phyloP scores from a whole-genome alignment of 139 green algal species.

The Chlamydomonas incerta region DNA sequence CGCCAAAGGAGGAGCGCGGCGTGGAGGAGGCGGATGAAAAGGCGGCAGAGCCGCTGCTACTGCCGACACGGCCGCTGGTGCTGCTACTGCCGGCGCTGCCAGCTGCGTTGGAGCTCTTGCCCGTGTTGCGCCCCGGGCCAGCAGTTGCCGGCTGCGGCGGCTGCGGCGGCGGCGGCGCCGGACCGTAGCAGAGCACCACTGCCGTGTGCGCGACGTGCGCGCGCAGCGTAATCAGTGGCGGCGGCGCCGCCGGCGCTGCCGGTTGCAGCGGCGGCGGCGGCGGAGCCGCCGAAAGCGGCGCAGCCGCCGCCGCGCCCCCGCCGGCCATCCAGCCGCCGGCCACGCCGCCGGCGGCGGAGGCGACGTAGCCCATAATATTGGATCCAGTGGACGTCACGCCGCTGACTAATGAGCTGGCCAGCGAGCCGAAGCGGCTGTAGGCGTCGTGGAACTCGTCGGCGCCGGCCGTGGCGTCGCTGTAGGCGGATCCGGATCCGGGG shows the following conservation, averaged over 20 bases:
- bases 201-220: conserved; percentile 3
- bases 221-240: conserved; percentile 5
- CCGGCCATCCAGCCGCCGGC: not conserved
- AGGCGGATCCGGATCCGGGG: no score
- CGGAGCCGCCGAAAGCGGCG: not conserved
- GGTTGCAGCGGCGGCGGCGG: not conserved
- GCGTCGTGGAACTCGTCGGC: conserved; percentile 35
- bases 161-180: not conserved
- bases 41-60: no score
- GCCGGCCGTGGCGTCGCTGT: no score
- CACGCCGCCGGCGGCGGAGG: not conserved
- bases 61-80: no score
- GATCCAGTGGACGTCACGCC: conserved; percentile 4
- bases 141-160: not conserved
- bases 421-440: conserved; percentile 12
- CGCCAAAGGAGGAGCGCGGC: not conserved
- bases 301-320: not conserved
- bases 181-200: conserved; percentile 20
- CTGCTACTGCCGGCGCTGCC: not conserved
- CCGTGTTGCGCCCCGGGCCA: no score
- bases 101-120: no score
- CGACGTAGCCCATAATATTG: conserved; percentile 19
- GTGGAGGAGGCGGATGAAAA: not conserved
- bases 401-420: conserved; percentile 12
- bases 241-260: not conserved